Conservation (phyloP, 345 rosid genomes). For the Lenwebbia sp. region DNA sequence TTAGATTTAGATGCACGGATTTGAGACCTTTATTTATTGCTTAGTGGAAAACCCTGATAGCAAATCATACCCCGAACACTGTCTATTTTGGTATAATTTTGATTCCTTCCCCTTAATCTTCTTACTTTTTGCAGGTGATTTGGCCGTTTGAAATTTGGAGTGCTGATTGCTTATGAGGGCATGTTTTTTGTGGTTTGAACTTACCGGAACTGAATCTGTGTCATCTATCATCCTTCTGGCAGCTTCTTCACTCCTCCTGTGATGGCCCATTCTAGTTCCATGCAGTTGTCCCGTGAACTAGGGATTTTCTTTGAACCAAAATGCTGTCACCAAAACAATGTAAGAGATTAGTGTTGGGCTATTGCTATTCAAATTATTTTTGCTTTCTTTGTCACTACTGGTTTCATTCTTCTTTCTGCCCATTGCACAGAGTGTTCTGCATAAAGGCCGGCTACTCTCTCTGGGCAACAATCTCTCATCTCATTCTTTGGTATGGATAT, state of each 20-base stretch:
- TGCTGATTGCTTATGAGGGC: background rate
- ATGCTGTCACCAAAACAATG: constrained; percentile 7
- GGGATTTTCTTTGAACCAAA: constrained; percentile 25
- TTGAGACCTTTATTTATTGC: background rate
- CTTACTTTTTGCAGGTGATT: background rate
- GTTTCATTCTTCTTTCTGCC: background rate
- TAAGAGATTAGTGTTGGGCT: background rate
- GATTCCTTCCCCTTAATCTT: background rate
- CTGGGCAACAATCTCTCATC: constrained; percentile 40
- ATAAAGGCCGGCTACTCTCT: constrained; percentile 28
- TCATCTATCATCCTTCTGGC: background rate
- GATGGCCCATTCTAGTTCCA: constrained; percentile 38
- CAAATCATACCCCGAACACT: background rate
- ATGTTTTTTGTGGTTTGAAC: background rate
- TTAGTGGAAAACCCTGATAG: background rate
- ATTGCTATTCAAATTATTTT: background rate
- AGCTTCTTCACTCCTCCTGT: constrained; percentile 7
- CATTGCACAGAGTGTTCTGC: constrained; percentile 21
- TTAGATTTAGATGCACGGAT: background rate
- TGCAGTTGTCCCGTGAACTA: constrained; percentile 44
- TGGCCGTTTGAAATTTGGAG: background rate
- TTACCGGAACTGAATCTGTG: background rate
- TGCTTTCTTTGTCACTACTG: background rate
- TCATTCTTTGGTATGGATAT: constrained; percentile 36
- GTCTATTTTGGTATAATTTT: background rate